Evolutionary conservation across 768 basidiomycete genomes (phyloP), one percentile per base, ranked within the genome.

Genomic region (Galerina marginata): DNA sequence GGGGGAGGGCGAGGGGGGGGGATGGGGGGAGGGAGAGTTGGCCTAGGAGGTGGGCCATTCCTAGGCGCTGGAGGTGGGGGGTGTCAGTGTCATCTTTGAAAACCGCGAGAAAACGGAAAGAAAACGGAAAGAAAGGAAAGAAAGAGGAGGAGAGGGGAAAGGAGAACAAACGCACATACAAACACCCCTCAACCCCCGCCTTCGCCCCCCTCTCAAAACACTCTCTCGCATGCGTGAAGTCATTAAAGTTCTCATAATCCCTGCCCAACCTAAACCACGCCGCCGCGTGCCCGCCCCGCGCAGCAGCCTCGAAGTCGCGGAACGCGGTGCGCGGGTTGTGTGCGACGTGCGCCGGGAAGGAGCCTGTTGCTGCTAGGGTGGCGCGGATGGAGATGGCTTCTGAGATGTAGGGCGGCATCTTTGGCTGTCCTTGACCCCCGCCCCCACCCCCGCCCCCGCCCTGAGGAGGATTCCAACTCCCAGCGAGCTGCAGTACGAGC

Each of bases 251-350:
- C 76, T 98, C 96, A 69, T 98, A 97, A 61, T 96, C 96, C 15
- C 94, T 78, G 0, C 93, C 96, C 0, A 98, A 82, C 25, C 89
- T 83, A 77, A 95, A 97, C 96, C 96, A 98, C 0, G 93, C 93
- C n/a, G 83, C 77, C 3, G 81, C 76, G 63, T 87, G 90, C 0
- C 96, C 95, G 0, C 82, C 85, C 25, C 91, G 80, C 0, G 95
- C 96, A 2, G 93, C 87, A 1, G 80, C 77, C 71, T 98, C 96
- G 67, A 92, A 97, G 69, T 95, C 94, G 23, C 93, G 82, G 77
- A 99, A 99, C 1, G 96, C 95, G 6, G 81, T 69, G 4, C 92
- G 82, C 2, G 90, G 89, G 68, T 92, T 92, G 58, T 84, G 85
- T 0, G 78, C 79, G 20, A 91, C 66, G 61, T 84, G 79, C 10